phyloP scores from a whole-genome alignment of 2,329 filamentous ascomycete species.

The Ceratocystis huliohia region DNA sequence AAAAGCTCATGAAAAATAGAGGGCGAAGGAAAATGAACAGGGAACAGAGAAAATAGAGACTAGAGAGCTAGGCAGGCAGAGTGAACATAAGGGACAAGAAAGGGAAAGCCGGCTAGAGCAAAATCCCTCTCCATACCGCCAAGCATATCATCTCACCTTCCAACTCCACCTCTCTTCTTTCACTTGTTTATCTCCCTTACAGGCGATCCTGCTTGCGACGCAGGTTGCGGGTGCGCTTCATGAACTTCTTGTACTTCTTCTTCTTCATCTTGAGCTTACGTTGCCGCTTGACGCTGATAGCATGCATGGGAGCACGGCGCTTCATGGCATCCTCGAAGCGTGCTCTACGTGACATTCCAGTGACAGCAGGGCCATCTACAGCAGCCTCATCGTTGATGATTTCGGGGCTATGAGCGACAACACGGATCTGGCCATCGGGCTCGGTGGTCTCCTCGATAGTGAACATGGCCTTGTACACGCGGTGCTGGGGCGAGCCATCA shows the following conservation, averaged over 20 bases:
- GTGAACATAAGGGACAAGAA: constrained; percentile 3
- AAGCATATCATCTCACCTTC: neutral
- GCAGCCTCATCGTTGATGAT: constrained; percentile 39
- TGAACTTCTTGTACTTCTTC: constrained; percentile 99
- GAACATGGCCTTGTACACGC: constrained; percentile 51
- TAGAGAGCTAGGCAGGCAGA: neutral
- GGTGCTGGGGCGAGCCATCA: constrained; percentile 35
- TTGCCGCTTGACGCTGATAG: constrained; percentile 85
- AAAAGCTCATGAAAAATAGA: constrained; percentile 1
- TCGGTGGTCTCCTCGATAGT: constrained; percentile 55
- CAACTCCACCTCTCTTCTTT: no score
- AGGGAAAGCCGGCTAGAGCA: neutral
- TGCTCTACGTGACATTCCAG: constrained; percentile 35
- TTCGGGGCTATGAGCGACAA: constrained; percentile 47
- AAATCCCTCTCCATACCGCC: neutral
- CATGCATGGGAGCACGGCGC: constrained; percentile 48
- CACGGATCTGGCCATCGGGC: constrained; percentile 45
- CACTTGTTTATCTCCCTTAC: constrained; percentile 27
- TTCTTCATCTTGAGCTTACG: constrained; percentile 99
- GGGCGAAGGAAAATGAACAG: neutral
- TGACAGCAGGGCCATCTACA: constrained; percentile 39
- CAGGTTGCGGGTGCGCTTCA: constrained; percentile 79
- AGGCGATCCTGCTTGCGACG: constrained; percentile 69
- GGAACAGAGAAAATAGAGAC: neutral
- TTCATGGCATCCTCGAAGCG: constrained; percentile 43